A percentile compares a stretch with the other conserved stretches of the same genome.
phyloP scores from a whole-genome alignment of 2,329 filamentous ascomycete species.

The Colletotrichum tofieldiae region DNA sequence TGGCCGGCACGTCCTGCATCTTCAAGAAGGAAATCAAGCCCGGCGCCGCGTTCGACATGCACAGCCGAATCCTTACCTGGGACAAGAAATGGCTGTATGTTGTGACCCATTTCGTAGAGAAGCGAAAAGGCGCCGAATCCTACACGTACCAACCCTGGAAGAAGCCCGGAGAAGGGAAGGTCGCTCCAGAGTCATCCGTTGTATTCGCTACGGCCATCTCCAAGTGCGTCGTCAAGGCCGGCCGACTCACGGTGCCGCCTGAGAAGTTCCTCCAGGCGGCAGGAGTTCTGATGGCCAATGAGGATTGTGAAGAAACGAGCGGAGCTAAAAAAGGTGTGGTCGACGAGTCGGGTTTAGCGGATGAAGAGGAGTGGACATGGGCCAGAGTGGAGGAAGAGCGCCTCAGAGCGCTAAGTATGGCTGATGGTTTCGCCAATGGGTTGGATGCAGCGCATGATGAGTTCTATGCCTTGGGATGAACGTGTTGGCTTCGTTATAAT shows the following conservation, averaged over 20 bases:
- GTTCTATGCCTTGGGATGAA: conserved; percentile 20
- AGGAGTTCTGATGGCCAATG: conserved; percentile 14
- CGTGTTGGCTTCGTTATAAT: not conserved
- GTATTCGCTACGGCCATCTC: conserved; percentile 77
- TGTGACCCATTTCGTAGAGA: conserved; percentile 51
- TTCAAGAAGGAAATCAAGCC: conserved; percentile 83
- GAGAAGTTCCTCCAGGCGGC: conserved; percentile 35
- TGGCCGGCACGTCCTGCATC: conserved; percentile 81
- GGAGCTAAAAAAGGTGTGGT: not conserved
- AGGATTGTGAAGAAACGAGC: not conserved
- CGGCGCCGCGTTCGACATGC: conserved; percentile 80
- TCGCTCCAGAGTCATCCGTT: conserved; percentile 36
- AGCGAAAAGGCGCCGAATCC: conserved; percentile 54
- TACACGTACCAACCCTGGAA: conserved; percentile 57
- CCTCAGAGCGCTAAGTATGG: conserved; percentile 14
- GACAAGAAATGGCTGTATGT: conserved; percentile 52
- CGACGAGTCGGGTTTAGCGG: not conserved
- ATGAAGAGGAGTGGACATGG: conserved; percentile 31
- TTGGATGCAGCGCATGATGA: conserved; percentile 34
- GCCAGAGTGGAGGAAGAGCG: conserved; percentile 34
- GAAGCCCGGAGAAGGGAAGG: conserved; percentile 59
- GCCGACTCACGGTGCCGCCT: conserved; percentile 87
- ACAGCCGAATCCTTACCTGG: conserved; percentile 63
- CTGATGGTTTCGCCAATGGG: conserved; percentile 27
- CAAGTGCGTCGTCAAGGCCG: conserved; percentile 88